Conservation (phyloP, 1,284 basidiomycete species). For the Coniophora puteana region DNA sequence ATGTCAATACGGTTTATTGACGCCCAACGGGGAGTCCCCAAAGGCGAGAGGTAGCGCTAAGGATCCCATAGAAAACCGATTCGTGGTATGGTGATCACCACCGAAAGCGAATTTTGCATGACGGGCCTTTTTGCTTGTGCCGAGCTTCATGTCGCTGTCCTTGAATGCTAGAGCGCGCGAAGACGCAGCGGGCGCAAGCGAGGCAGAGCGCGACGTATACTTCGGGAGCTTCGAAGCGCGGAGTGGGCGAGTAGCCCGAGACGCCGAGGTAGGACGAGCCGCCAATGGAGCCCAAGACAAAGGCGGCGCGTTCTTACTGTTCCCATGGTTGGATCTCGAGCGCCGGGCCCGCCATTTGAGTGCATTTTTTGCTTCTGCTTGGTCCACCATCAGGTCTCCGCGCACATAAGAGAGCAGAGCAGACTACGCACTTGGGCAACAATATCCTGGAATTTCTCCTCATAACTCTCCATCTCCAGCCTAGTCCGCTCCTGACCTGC, state of each 20-base stretch:
- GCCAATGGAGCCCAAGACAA: too few species aligned
- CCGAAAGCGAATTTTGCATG: constrained; percentile 84
- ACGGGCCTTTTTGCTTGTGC: constrained; percentile 86
- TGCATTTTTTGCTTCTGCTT: constrained; percentile 28
- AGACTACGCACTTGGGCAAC: constrained; percentile 75
- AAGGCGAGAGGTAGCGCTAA: too few species aligned
- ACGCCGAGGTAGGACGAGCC: constrained; percentile 56
- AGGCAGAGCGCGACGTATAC: constrained; percentile 42
- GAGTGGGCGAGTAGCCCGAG: constrained; percentile 66
- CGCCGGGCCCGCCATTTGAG: constrained; percentile 95
- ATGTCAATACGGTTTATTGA: too few species aligned
- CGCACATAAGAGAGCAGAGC: constrained; percentile 1
- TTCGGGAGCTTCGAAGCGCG: constrained; percentile 66
- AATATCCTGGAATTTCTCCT: constrained; percentile 99
- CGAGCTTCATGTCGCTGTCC: constrained; percentile 96
- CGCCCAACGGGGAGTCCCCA: too few species aligned
- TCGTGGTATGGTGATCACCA: too few species aligned
- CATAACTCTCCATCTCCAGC: constrained; percentile 98
- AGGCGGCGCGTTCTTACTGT: constrained; percentile 74
- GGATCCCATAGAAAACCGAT: too few species aligned
- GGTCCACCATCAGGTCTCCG: not conserved
- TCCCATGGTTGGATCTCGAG: constrained; percentile 97
- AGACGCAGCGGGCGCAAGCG: constrained; percentile 46
- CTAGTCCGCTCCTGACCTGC: constrained; percentile 91
- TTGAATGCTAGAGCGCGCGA: constrained; percentile 82